Conservation (phyloP, 768 basidiomycete species). For the Baorangia bicolor region DNA sequence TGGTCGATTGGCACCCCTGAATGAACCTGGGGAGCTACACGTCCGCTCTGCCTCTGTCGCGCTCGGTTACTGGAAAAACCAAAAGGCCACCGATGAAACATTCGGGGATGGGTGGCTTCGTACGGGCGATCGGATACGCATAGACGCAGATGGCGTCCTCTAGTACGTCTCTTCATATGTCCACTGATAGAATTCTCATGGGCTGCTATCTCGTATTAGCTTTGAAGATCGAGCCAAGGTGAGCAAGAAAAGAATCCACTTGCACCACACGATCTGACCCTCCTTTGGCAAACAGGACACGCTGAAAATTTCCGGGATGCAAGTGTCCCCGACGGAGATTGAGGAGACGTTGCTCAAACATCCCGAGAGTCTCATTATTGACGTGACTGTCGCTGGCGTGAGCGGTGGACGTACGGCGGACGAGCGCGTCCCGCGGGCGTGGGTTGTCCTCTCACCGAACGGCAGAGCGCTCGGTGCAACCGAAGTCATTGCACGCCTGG, state of each 20-base stretch:
- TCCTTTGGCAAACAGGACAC: slow-evolving; percentile 52
- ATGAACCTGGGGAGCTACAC: slow-evolving; percentile 69
- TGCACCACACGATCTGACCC: not conserved
- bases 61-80: slow-evolving; percentile 72
- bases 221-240: slow-evolving; percentile 81
- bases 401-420: slow-evolving; percentile 66
- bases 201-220: slow-evolving; percentile 33
- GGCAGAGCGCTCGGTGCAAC: slow-evolving; percentile 51
- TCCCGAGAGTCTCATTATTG: slow-evolving; percentile 58
- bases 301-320: slow-evolving; percentile 74
- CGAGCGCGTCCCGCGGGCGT: slow-evolving; percentile 75
- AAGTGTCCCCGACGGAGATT: slow-evolving; percentile 80
- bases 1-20: slow-evolving; percentile 48
- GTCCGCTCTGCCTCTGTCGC: slow-evolving; percentile 55
- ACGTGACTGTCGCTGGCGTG: slow-evolving; percentile 74
- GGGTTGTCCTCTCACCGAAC: slow-evolving; percentile 62
- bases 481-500: slow-evolving; percentile 45
- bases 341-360: slow-evolving; percentile 64
- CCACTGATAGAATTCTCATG: not conserved
- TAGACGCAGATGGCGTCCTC: slow-evolving; percentile 59
- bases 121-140: slow-evolving; percentile 70
- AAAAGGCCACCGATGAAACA: slow-evolving; percentile 61
- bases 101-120: slow-evolving; percentile 71
- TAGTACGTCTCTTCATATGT: slow-evolving; percentile 45
- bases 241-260: not conserved